These are phyloP conservation scores for Lachnellula hyalina DNA, from an alignment of 2,329 filamentous ascomycete genomes.

Conservation along the genomic window DNA sequence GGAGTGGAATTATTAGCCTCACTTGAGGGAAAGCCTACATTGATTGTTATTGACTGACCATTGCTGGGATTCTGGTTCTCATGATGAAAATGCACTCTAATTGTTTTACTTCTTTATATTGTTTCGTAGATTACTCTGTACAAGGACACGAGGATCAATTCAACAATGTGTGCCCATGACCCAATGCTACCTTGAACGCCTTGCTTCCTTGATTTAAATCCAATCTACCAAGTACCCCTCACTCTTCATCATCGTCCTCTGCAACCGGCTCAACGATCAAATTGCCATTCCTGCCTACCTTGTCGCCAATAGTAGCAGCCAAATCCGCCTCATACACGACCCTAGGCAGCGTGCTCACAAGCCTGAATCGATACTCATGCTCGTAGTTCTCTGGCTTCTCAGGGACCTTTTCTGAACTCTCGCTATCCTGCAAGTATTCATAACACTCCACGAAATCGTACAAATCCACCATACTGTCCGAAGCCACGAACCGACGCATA, in stretches of 20 bases:
- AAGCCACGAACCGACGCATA: constrained; percentile 65
- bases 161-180: too few species aligned
- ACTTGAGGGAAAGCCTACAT: too few species aligned
- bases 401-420: constrained; percentile 15
- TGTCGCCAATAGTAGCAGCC: constrained; percentile 61
- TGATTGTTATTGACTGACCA: too few species aligned
- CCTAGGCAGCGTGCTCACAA: constrained; percentile 81
- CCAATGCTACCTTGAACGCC: not conserved
- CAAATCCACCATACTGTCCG: constrained; percentile 76
- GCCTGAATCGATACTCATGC: constrained; percentile 78
- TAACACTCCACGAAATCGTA: constrained; percentile 97
- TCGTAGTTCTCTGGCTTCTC: constrained; percentile 61
- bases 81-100: too few species aligned
- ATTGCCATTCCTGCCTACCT: constrained; percentile 78
- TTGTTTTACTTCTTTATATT: too few species aligned
- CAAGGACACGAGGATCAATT: not conserved
- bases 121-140: not conserved
- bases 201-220: not conserved
- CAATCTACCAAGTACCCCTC: constrained; percentile 8
- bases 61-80: too few species aligned
- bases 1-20: too few species aligned
- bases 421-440: constrained; percentile 50
- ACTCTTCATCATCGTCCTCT: constrained; percentile 25
- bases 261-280: constrained; percentile 75
- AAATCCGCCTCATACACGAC: constrained; percentile 68